Percentiles rank a stretch among this genome's conserved stretches.
These are phyloP conservation scores for Sclerospora graminicola DNA, from an alignment of 352 stramenopile genomes.

Conservation along the genomic window DNA sequence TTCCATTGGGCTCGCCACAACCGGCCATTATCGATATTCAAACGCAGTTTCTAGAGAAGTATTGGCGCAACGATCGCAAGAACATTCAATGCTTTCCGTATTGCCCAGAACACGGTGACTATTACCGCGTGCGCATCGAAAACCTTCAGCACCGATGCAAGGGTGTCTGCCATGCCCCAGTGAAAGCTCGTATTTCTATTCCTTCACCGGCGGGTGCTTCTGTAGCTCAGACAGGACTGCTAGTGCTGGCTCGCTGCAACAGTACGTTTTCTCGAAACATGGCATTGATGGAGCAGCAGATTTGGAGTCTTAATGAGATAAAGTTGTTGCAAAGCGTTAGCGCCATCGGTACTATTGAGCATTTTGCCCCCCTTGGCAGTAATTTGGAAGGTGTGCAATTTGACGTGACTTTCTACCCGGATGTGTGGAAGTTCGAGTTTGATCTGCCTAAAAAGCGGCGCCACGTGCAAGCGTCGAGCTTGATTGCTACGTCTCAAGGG, in stretches of 20 bases:
- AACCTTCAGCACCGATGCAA: conserved; percentile 77
- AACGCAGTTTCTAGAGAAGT: conserved; percentile 82
- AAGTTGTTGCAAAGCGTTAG: conserved; percentile 61
- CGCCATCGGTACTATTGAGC: conserved; percentile 50
- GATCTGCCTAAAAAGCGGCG: conserved; percentile 82
- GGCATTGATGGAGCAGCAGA: conserved; percentile 34
- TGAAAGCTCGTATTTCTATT: conserved; percentile 63
- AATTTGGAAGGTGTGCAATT: conserved; percentile 39
- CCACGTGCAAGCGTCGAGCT: conserved; percentile 33
- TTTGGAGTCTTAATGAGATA: conserved; percentile 48
- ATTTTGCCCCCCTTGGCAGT: conserved; percentile 30
- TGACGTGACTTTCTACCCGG: conserved; percentile 77
- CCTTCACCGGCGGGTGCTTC: conserved; percentile 18
- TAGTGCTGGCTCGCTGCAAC: conserved; percentile 74
- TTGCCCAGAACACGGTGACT: conserved; percentile 83
- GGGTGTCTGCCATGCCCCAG: conserved; percentile 69
- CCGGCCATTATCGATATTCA: conserved; percentile 62
- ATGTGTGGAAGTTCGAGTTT: conserved; percentile 88
- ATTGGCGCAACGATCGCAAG: conserved; percentile 88
- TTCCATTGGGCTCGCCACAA: conserved; percentile 9
- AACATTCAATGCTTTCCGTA: conserved; percentile 89
- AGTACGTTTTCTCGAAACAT: conserved; percentile 71
- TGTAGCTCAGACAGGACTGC: conserved; percentile 25
- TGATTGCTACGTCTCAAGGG: conserved; percentile 9
- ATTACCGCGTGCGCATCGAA: conserved; percentile 83